Evolutionary conservation across 2,329 filamentous ascomycete genomes (phyloP), one percentile per base, ranked within the genome.

Genomic region (Penicillium frequentans): DNA sequence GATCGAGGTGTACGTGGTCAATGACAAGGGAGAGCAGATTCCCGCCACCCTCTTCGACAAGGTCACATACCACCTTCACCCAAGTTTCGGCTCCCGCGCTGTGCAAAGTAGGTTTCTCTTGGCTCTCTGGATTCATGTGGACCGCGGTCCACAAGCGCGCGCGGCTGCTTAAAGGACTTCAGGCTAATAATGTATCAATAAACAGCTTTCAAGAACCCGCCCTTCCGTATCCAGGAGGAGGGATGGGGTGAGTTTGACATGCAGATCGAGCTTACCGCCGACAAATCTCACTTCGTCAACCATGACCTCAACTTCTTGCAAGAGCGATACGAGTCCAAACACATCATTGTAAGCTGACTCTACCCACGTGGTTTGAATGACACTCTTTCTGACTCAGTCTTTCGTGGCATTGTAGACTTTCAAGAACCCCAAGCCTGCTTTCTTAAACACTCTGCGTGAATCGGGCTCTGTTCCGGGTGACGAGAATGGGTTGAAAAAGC

Each of bases 201-300:
- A 31, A 56, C 35, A 95, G 90, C 86, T 24, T 89, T 96, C 79
- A 88, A 87, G 71, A 88, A 90, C 63, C 86, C 92, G 0, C 95
- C 95, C 0, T 99, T 98, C 79, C 84, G 84, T 64, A 96, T 96
- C 76, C 82, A 86, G 62, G 96, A 99, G 77, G 90, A 97, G 77
- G 95, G 95, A 66, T 99, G 95, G 95, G 95, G 95, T 70, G 95
- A 98, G 79, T 99, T 99, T 74, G 95, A 98, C 73, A 93, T 99
- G 87, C 83, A 82, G 48, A 95, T 98, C 69, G 86, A 90, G 60
- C 84, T 96, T 66, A 89, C 87, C 70, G 87, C 89, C 29, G 91
- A 95, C 76, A 97, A 97, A 81, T 93, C 96, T 70, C 85, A 91
- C 70, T 82, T 84, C 14, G 82, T 99, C 63, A 78, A 82, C 50